phyloP scores from a whole-genome alignment of 371 early-diverging fungal species.

The Cokeromyces recurvatus region DNA sequence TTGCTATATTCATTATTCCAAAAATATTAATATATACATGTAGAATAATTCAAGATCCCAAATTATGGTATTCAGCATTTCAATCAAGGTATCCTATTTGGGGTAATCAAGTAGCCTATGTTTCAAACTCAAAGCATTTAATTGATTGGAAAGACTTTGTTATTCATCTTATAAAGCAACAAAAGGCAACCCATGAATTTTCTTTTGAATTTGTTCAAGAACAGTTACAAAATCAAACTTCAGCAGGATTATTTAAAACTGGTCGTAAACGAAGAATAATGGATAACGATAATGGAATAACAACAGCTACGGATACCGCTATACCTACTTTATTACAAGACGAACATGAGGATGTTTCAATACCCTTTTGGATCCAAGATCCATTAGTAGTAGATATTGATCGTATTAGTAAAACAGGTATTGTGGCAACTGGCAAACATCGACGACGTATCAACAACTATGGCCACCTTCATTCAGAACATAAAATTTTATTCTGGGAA shows the following conservation, averaged over 20 bases:
- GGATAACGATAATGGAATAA: too few species aligned
- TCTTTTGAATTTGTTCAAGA: slow-evolving; percentile 22
- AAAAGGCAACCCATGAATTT: slow-evolving; percentile 13
- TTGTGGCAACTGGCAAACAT: slow-evolving; percentile 32
- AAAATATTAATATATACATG: too few species aligned
- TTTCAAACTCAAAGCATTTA: slow-evolving; percentile 1
- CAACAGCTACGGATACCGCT: too few species aligned
- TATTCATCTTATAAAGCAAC: slow-evolving; percentile 19
- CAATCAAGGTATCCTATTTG: slow-evolving; percentile 14
- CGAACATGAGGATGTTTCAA: too few species aligned
- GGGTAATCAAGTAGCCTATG: slow-evolving; percentile 17
- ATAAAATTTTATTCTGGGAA: slow-evolving; percentile 32
- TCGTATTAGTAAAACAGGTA: slow-evolving; percentile 16
- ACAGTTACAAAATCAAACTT: background rate
- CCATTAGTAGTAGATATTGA: slow-evolving; percentile 32
- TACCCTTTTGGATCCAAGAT: slow-evolving; percentile 29
- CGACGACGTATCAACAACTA: slow-evolving; percentile 1
- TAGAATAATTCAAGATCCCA: slow-evolving; percentile 21
- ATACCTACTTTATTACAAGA: background rate
- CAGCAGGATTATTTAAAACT: too few species aligned
- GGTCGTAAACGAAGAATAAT: slow-evolving; percentile 5
- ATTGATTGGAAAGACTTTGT: slow-evolving; percentile 29
- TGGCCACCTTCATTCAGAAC: slow-evolving; percentile 14
- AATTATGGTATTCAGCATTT: slow-evolving; percentile 24
- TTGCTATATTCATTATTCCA: background rate